Conservation (phyloP, 2,329 filamentous ascomycete species). For the Penicillium sp. region DNA sequence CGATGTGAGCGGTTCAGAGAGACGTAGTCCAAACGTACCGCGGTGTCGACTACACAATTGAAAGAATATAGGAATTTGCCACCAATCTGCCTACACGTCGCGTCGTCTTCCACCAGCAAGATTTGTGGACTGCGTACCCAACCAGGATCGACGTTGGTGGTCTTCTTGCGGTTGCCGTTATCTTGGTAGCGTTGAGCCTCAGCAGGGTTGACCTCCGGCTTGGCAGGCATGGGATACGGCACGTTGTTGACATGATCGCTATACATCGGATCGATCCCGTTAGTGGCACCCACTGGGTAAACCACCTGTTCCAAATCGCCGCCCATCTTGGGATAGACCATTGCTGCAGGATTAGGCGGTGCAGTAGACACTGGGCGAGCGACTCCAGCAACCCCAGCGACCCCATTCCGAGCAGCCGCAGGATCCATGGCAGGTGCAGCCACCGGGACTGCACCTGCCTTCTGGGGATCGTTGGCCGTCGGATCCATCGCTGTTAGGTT, state of each 20-base stretch:
- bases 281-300: conserved; percentile 86
- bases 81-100: conserved; percentile 66
- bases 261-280: conserved; percentile 93
- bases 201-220: conserved; percentile 53
- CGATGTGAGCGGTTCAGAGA: neutral
- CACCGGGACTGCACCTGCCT: conserved; percentile 57
- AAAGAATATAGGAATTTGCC: conserved; percentile 68
- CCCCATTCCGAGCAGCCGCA: conserved; percentile 44
- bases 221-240: conserved; percentile 76
- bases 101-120: conserved; percentile 82
- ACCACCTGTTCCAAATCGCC: conserved; percentile 71
- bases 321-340: conserved; percentile 53
- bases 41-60: conserved; percentile 63
- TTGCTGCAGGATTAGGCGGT: conserved; percentile 49
- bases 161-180: conserved; percentile 57
- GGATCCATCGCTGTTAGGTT: conserved; percentile 66
- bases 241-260: conserved; percentile 94
- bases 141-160: conserved; percentile 61
- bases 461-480: conserved; percentile 59
- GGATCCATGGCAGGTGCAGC: conserved; percentile 60
- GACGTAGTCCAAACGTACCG: conserved; percentile 50
- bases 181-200: conserved; percentile 52
- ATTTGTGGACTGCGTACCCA: conserved; percentile 74
- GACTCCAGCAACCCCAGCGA: conserved; percentile 23
- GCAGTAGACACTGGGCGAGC: conserved; percentile 46